Conservation (phyloP, 2,329 filamentous ascomycete species). For the Acrocalymma vagum region DNA sequence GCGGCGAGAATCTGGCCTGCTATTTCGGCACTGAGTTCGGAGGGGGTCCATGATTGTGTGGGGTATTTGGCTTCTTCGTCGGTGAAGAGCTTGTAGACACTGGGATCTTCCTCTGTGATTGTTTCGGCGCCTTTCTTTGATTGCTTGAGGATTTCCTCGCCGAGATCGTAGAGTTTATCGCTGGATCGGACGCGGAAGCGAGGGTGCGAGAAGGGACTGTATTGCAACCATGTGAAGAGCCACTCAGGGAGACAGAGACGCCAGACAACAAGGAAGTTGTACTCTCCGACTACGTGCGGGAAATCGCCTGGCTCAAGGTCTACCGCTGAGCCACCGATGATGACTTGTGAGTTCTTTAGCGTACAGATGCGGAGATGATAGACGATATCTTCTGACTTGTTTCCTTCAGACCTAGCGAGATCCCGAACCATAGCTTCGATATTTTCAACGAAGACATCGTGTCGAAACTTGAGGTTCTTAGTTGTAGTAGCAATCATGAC, state of each 20-base stretch:
- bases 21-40: constrained; percentile 27
- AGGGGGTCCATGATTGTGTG: constrained; percentile 21
- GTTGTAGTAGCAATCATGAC: constrained; percentile 31
- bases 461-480: constrained; percentile 24
- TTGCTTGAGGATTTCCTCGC: constrained; percentile 21
- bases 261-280: constrained; percentile 31
- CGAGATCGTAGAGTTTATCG: constrained; percentile 26
- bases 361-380: constrained; percentile 28
- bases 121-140: constrained; percentile 9
- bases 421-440: constrained; percentile 25
- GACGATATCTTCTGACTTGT: constrained; percentile 25
- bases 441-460: constrained; percentile 19
- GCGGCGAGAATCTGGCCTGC: constrained; percentile 29
- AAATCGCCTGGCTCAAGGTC: constrained; percentile 21
- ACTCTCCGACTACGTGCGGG: constrained; percentile 26
- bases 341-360: constrained; percentile 25
- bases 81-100: constrained; percentile 22
- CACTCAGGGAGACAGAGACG: constrained; percentile 27
- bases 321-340: constrained; percentile 26
- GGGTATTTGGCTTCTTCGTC: constrained; percentile 24
- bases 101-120: constrained; percentile 14
- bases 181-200: constrained; percentile 27
- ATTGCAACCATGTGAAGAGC: constrained; percentile 26
- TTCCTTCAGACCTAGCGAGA: constrained; percentile 17
- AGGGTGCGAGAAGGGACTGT: constrained; percentile 20